Evolutionary conservation across 2,329 filamentous ascomycete genomes (phyloP), one percentile per base, ranked within the genome.

Genomic region (Pseudogymnoascus sp.): DNA sequence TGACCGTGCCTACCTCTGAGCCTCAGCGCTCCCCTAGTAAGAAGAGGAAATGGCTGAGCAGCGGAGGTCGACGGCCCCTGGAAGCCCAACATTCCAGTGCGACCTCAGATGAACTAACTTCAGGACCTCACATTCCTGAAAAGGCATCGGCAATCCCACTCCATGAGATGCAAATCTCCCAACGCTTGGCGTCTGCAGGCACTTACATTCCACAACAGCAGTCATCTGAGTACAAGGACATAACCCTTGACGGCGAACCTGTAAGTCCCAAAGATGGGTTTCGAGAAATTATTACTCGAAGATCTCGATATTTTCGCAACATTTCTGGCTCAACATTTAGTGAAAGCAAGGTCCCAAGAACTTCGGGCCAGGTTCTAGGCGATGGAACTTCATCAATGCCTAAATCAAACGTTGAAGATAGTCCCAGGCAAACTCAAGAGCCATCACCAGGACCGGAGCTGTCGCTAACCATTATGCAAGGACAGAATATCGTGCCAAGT

Each of bases 161-260:
- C 4, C 67, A 73, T 37, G 67, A 73, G 59, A 72, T 71, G 69
- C 64, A 66, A 12, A 72, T 73, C 42, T 69, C 69, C 23, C 66
- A 68, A 59, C 62, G 61, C 37, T 65, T 73, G 42, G 66, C 67
- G 23, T 68, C 68, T 6, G 63, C 60, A 44, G 64, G 65, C 21
- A 56, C 68, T 4, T 64, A 67, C 16, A 67, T 65, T 31, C 71
- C 67, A 16, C 60, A 62, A 11, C 18, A 12, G 59, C 18, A 25
- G 59, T 40, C 59, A 7, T n/a, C n/a, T 12, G 18, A 60, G 18
- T 11, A 28, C 59, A 60, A 8, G 25, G 33, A 38, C 7, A 11
- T 8, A 5, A 10, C 23, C 14, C 33, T 16, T 8, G 37, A 25
- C 4, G 21, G 6, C 14, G 33, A 40, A 37, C 18, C 5, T 33